Evolutionary conservation across 257 asterid genomes (phyloP).

Genomic region (Buddleja alternifolia): DNA sequence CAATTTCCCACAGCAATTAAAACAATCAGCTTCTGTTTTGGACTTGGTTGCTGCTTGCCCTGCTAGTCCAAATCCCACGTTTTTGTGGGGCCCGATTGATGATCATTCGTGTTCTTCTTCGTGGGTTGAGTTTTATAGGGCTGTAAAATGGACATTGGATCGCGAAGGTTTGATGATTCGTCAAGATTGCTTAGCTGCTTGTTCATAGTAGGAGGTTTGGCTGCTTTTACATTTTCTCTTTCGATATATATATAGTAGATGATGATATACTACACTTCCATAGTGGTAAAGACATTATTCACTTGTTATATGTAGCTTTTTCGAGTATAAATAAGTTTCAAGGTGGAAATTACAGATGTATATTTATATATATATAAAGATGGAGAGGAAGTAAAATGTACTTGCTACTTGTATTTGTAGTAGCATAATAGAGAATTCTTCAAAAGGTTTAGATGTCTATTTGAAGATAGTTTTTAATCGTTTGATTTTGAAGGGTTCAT

Average conservation of each 20-base stretch:
- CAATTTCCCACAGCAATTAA: conserved; percentile 65
- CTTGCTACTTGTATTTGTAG: conserved; percentile 24
- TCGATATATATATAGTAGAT: conserved; percentile 17
- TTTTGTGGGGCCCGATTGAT: conserved; percentile 50
- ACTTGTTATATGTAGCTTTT: conserved; percentile 12
- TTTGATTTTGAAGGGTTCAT: no score
- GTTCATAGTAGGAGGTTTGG: conserved; percentile 50
- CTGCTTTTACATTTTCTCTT: conserved; percentile 16
- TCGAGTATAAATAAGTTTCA: conserved; percentile 19
- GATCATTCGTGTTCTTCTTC: conserved; percentile 49
- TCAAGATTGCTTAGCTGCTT: conserved; percentile 70
- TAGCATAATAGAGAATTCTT: conserved; percentile 18
- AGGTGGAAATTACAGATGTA: conserved; percentile 19
- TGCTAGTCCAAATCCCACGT: conserved; percentile 74
- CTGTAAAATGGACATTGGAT: conserved; percentile 63
- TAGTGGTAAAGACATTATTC: conserved; percentile 34
- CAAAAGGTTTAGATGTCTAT: no score
- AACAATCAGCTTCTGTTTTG: conserved; percentile 70
- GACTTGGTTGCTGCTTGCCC: conserved; percentile 79
- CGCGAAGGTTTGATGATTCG: conserved; percentile 37
- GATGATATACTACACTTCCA: conserved; percentile 14
- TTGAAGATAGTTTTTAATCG: no score
- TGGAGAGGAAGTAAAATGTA: no score
- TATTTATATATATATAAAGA: conserved; percentile 28
- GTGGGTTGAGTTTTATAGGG: conserved; percentile 68